Evolutionary conservation across 371 early-diverging fungal species (phyloP).

Genomic region (Apophysomyces ossiformis): DNA sequence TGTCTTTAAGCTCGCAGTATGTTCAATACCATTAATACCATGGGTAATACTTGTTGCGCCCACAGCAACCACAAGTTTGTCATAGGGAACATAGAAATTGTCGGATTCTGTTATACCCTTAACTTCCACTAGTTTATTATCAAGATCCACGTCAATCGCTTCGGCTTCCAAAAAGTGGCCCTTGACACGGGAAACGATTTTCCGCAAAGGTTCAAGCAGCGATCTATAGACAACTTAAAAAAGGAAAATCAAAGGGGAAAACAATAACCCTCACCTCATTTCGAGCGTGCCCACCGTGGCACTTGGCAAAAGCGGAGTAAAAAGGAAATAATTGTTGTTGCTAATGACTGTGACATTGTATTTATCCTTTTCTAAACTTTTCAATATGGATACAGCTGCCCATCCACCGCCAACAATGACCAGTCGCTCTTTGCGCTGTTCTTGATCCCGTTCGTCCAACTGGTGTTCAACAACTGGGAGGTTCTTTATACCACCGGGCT

Average conservation of each 20-base stretch:
- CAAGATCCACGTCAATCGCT: conserved; percentile 73
- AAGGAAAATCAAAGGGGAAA: not conserved
- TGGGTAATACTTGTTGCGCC: conserved; percentile 84
- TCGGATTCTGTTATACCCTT: conserved; percentile 34
- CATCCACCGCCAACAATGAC: conserved; percentile 83
- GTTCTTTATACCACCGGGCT: conserved; percentile 39
- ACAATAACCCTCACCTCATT: conserved; percentile 41
- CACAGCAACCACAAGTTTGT: conserved; percentile 82
- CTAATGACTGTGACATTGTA: conserved; percentile 78
- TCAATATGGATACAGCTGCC: conserved; percentile 68
- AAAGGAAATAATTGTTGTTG: conserved; percentile 83
- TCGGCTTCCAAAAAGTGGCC: conserved; percentile 63
- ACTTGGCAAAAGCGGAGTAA: conserved; percentile 84
- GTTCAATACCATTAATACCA: conserved; percentile 79
- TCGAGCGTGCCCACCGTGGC: conserved; percentile 87
- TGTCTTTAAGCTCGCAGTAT: conserved; percentile 72
- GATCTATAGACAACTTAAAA: conserved; percentile 43
- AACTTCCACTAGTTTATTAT: conserved; percentile 60
- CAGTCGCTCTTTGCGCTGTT: conserved; percentile 59
- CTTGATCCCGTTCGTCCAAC: conserved; percentile 30
- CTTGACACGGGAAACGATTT: conserved; percentile 53
- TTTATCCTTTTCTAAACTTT: conserved; percentile 64
- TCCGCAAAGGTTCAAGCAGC: conserved; percentile 76
- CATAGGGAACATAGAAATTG: conserved; percentile 71
- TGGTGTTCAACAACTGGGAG: conserved; percentile 38